Evolutionary conservation across 176 grass and related monocot species (phyloP).

Genomic region (Rhynchospora pubera): DNA sequence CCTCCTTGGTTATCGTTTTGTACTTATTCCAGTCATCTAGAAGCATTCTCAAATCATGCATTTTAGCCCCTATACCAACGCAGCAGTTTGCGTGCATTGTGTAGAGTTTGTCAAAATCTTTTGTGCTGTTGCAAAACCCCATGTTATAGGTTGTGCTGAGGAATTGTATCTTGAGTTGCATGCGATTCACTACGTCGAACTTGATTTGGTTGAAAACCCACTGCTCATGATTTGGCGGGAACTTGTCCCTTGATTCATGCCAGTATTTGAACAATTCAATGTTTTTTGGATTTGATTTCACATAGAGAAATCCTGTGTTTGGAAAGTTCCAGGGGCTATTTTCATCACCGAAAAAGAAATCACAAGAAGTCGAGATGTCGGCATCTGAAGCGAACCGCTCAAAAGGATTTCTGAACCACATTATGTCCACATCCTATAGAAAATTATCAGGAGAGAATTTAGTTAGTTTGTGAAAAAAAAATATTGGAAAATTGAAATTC

Average conservation of each 20-base stretch:
- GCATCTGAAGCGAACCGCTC: constrained; percentile 45
- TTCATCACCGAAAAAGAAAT: constrained; percentile 54
- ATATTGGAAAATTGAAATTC: not conserved
- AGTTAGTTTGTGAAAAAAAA: not conserved
- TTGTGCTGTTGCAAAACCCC: constrained; percentile 60
- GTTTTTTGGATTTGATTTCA: constrained; percentile 36
- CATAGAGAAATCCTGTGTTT: constrained; percentile 78
- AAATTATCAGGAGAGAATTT: not conserved
- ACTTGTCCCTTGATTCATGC: constrained; percentile 27
- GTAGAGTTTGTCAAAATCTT: constrained; percentile 64
- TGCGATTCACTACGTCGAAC: constrained; percentile 17
- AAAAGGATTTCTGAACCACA: constrained; percentile 82
- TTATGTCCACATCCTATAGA: constrained; percentile 58
- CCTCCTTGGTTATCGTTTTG: constrained; percentile 13
- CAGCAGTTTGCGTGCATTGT: constrained; percentile 81
- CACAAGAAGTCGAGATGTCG: constrained; percentile 59
- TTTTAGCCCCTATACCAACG: constrained; percentile 41
- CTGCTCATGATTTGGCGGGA: constrained; percentile 56
- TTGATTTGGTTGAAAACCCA: constrained; percentile 73
- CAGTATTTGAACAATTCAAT: constrained; percentile 54
- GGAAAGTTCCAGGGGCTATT: constrained; percentile 46
- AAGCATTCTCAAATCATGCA: constrained; percentile 46
- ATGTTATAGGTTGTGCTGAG: constrained; percentile 49
- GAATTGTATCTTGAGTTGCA: constrained; percentile 57
- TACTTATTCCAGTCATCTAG: constrained; percentile 49